Conservation (phyloP, 73 alveolate species). For the Blepharisma japonicum region DNA sequence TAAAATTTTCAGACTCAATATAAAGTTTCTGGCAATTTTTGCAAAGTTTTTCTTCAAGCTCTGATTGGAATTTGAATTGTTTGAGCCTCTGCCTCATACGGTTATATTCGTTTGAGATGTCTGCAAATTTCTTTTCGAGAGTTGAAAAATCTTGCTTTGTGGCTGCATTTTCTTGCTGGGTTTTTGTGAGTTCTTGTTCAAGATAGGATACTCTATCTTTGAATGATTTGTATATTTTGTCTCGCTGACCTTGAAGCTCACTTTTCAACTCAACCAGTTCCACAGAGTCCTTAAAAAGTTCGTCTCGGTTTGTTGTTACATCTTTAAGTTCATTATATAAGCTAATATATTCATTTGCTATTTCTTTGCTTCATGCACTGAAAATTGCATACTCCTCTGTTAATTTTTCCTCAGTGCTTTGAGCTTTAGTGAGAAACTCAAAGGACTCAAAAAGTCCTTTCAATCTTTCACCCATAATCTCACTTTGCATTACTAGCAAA, state of each 20-base stretch:
- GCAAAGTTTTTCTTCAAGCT: slow-evolving; percentile 45
- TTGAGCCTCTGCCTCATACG: not conserved
- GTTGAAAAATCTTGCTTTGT: not conserved
- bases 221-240: not conserved
- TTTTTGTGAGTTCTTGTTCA: not conserved
- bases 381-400: not conserved
- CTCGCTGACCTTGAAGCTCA: not conserved
- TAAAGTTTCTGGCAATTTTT: slow-evolving; percentile 52
- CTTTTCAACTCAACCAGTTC: not conserved
- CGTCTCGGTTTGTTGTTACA: not conserved
- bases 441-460: slow-evolving; percentile 44
- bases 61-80: not conserved
- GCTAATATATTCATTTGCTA: not conserved
- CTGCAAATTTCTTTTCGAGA: not conserved
- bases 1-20: slow-evolving; percentile 65
- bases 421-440: slow-evolving; percentile 34
- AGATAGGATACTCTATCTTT: not conserved
- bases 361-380: not conserved
- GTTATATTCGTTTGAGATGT: not conserved
- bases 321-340: not conserved
- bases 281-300: not conserved
- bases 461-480: slow-evolving; percentile 57
- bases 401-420: slow-evolving; percentile 30
- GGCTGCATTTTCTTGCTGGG: not conserved
- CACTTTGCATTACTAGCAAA: slow-evolving; percentile 49